Evolutionary conservation across 2,329 filamentous ascomycete genomes (phyloP).

Genomic region (Paraconiothyrium sp.): DNA sequence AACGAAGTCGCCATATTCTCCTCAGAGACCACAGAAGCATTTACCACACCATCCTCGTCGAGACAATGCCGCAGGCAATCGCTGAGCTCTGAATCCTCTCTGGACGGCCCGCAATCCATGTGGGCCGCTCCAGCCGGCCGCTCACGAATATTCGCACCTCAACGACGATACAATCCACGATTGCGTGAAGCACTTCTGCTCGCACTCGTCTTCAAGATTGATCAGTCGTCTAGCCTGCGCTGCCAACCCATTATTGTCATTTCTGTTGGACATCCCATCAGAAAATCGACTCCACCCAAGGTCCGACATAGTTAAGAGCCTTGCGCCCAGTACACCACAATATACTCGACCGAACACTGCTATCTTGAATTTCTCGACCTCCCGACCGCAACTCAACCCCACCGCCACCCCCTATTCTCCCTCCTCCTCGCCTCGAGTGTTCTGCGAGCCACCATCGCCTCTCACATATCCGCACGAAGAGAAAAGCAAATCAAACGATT

Average conservation of each 20-base stretch:
- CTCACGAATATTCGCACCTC: constrained; percentile 76
- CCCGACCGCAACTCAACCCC: constrained; percentile 6
- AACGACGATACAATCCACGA: constrained; percentile 53
- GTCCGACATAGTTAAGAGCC: constrained; percentile 51
- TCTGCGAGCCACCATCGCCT: neutral
- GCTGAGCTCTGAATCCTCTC: constrained; percentile 83
- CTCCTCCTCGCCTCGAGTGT: neutral
- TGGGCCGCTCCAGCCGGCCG: constrained; percentile 80
- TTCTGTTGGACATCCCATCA: constrained; percentile 35
- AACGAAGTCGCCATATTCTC: constrained; percentile 50
- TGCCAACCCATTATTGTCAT: constrained; percentile 43
- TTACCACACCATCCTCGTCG: constrained; percentile 51
- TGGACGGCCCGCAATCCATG: constrained; percentile 70
- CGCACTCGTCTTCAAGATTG: constrained; percentile 43
- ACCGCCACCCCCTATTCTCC: neutral
- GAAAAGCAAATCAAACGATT: constrained; percentile 16
- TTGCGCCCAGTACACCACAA: constrained; percentile 45
- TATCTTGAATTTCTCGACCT: constrained; percentile 21
- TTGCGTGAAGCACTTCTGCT: constrained; percentile 47
- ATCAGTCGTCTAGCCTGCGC: constrained; percentile 45
- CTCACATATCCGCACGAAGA: constrained; percentile 16
- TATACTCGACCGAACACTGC: constrained; percentile 38
- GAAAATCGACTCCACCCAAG: constrained; percentile 45
- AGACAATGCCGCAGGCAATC: constrained; percentile 59
- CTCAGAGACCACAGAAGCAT: constrained; percentile 31